Evolutionary conservation across 164 flowering plant species (phyloP), one percentile per base, ranked within the genome.

Genomic region (Stephania yunnanensis): DNA sequence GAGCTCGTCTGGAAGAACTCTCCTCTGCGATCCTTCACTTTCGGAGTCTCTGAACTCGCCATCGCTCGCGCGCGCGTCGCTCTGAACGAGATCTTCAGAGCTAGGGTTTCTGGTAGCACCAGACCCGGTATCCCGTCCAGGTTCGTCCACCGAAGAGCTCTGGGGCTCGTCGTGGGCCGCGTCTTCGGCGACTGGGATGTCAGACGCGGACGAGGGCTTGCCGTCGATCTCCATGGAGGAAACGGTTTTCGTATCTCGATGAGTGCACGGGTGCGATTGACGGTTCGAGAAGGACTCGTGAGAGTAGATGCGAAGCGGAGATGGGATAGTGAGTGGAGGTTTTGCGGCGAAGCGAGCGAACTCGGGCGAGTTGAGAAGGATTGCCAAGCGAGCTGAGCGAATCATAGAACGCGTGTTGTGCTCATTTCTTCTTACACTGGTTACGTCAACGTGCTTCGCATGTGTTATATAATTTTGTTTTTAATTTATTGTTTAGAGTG

Each of bases 1-100:
- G 7, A 95, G 81, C 84, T 89, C 98, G 65, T 87, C 89, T 3
- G 92, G 91, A 42, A 90, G 81, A 73, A 69, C 80, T 36, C 42
- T 68, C 63, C 68, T 69, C 65, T 50, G 73, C 71, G 69, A 36
- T 72, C 48, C 76, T 22, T 74, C 80, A 10, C 58, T 70, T 69
- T 73, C 86, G 44, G 36, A 73, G 19, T 68, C 50, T 30, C 17
- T 77, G 55, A 22, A 11, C 6, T 1, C 69, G 69, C 74, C 70
- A 70, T 72, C 83, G 10, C 44, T 76, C 25, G 20, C 1, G 45
- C 31, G 7, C 48, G 69, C 71, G 67, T 80, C 78, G 30, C 29
- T 61, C 66, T 74, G 67, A 7, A 30, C 68, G 6, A 25, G 10
- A 25, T 12, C 20, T 20, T 80, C 84, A 17, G 78, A 76, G 68